Evolutionary conservation across 371 early-diverging fungal genomes (phyloP), one percentile per base, ranked within the genome.

Genomic region (Capillidium heterosporum): DNA sequence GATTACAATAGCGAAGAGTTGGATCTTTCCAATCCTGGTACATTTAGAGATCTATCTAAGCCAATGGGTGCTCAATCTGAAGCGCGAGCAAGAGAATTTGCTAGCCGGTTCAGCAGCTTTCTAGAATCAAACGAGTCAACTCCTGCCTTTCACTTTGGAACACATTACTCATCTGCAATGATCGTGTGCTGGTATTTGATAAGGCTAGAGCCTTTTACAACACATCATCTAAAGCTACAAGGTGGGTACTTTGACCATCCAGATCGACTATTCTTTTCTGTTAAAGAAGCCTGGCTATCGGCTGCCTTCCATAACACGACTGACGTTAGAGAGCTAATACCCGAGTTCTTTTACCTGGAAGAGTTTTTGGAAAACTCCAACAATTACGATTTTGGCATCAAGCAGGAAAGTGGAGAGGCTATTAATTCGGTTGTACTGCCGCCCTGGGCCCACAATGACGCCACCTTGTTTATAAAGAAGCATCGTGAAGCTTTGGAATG

Each of bases 401-500:
- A 77, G 31, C 87, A 86, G 71, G 77, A 74, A 10, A 80, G 77
- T 17, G 83, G 82, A 1, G 87, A 84, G 61, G 71, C 71, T 0
- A 82, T 87, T 56, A 80, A 84, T 53, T 77, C 81, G 24, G 85
- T 91, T 7, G 56, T 75, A 19, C 59, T 91, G 31, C 92, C 92
- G 21, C 81, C 87, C 0, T 91, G 90, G 90, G 89, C 91, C 1
- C 69, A 84, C 47, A 76, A 74, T 7, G 80, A 84, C n/a, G 82
- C 91, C 0, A 81, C 84, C 59, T 78, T 87, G 43, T 95, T 95
- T 66, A 80, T 95, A 29, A 76, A 81, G 40, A 79, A 78, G 32
- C 89, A 93, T 61, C 82, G 91, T 17, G 85, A 86, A 62, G 95
- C 93, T 8, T 67, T 95, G 0, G 94, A 95, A 68, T 81, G 87